phyloP scores from a whole-genome alignment of 768 basidiomycete species.

The Tulasnella sp. region DNA sequence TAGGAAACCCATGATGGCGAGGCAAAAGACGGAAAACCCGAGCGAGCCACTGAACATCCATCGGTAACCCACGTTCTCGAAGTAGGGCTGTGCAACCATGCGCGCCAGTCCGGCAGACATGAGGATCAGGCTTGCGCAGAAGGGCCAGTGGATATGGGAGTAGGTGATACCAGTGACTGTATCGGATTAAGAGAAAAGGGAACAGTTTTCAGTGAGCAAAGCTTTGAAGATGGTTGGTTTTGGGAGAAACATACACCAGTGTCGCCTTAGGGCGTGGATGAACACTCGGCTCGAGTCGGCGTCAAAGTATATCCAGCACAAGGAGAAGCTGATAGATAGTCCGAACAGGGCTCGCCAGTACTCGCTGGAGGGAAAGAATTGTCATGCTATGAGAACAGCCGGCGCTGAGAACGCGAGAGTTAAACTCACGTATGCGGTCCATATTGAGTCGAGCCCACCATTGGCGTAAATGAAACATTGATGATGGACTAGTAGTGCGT shows the following conservation, averaged over 20 bases:
- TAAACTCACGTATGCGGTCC: too few species aligned
- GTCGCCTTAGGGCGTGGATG: conserved; percentile 11
- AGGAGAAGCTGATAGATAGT: neutral
- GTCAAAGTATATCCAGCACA: conserved; percentile 17
- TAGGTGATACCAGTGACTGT: neutral
- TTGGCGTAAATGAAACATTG: too few species aligned
- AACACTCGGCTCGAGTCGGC: conserved; percentile 14
- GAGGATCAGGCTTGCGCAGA: conserved; percentile 7
- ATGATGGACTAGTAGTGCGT: too few species aligned
- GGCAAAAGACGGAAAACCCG: neutral
- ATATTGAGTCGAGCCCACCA: too few species aligned
- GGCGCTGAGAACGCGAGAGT: too few species aligned
- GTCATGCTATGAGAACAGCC: too few species aligned
- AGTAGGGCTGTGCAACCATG: neutral
- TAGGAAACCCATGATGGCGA: conserved; percentile 13
- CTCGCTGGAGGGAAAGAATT: neutral
- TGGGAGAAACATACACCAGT: neutral
- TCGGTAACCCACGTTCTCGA: neutral
- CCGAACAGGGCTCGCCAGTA: neutral
- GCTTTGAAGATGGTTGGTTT: neutral
- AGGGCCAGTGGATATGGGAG: conserved; percentile 6
- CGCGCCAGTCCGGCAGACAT: too few species aligned
- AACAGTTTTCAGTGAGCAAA: too few species aligned
- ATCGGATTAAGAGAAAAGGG: too few species aligned
- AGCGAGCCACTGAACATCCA: conserved; percentile 8